phyloP scores from a whole-genome alignment of 2,329 filamentous ascomycete species.

The Arthroderma sp. region DNA sequence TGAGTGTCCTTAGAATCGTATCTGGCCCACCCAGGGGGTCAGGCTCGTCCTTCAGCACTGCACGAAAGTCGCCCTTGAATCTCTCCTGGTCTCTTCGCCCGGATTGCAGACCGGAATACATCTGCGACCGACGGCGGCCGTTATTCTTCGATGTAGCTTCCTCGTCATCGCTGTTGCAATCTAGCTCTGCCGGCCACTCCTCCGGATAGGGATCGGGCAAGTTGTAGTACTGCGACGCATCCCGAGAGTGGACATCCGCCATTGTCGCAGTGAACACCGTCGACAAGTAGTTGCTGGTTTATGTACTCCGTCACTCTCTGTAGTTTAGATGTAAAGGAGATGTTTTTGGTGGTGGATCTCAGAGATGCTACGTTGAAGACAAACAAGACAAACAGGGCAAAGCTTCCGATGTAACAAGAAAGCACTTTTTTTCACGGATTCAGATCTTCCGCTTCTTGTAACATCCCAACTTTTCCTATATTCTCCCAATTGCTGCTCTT shows the following conservation, averaged over 20 bases:
- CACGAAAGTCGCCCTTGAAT: slow-evolving; percentile 56
- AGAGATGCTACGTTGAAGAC: not conserved
- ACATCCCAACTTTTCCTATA: not conserved
- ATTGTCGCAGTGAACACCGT: slow-evolving; percentile 34
- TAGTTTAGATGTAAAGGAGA: not conserved
- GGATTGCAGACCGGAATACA: slow-evolving; percentile 74
- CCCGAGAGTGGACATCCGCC: slow-evolving; percentile 58
- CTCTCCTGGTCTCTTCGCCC: slow-evolving; percentile 59
- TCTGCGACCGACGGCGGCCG: slow-evolving; percentile 49
- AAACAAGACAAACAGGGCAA: slow-evolving; percentile 12
- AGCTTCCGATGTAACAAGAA: slow-evolving; percentile 5
- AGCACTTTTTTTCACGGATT: not conserved
- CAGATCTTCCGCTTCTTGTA: not conserved
- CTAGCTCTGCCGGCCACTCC: slow-evolving; percentile 76
- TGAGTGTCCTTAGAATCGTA: slow-evolving; percentile 72
- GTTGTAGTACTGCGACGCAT: slow-evolving; percentile 80
- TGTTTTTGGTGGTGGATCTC: not conserved
- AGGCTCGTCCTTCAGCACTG: slow-evolving; percentile 81
- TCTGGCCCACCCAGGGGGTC: slow-evolving; percentile 82
- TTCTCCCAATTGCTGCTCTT: not conserved
- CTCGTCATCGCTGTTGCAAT: slow-evolving; percentile 57
- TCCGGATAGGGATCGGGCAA: slow-evolving; percentile 64
- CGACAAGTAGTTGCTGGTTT: too few relatives aligned
- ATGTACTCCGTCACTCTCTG: not conserved
- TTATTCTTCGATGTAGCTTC: slow-evolving; percentile 22